Conservation (phyloP, 441 rosid genomes). For the Euphorbia schlechtendalii region DNA sequence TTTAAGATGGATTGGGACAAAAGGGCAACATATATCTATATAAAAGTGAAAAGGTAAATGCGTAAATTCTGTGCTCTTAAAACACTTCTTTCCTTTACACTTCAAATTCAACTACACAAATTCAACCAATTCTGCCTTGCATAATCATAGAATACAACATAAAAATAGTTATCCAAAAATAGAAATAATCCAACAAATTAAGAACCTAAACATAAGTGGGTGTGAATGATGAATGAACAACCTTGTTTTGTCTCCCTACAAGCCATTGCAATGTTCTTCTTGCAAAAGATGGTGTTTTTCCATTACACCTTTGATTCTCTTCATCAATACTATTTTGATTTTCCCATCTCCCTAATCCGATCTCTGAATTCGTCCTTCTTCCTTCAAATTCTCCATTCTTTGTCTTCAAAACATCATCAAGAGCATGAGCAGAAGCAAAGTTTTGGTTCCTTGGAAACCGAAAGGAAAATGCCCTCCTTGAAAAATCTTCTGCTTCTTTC, state of each 20-base stretch:
- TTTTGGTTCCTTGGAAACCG: slow-evolving; percentile 40
- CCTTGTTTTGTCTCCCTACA: slow-evolving; percentile 84
- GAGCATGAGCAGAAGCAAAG: slow-evolving; percentile 14
- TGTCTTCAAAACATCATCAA: slow-evolving; percentile 24
- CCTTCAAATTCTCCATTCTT: slow-evolving; percentile 19
- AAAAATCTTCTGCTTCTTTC: slow-evolving; percentile 30
- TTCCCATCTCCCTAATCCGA: slow-evolving; percentile 30
- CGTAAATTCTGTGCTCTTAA: slow-evolving; percentile 13
- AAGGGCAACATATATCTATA: background rate
- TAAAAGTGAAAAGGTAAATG: background rate
- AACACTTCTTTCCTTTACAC: slow-evolving; percentile 5
- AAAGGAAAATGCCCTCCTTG: slow-evolving; percentile 73
- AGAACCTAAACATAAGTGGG: slow-evolving; percentile 40
- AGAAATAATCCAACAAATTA: slow-evolving; percentile 22
- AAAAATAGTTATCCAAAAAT: slow-evolving; percentile 17
- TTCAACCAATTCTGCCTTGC: slow-evolving; percentile 26
- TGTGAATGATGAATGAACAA: slow-evolving; percentile 61
- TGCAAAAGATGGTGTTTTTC: slow-evolving; percentile 84
- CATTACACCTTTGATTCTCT: slow-evolving; percentile 38
- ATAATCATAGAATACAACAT: slow-evolving; percentile 16
- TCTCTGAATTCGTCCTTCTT: slow-evolving; percentile 30
- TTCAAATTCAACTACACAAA: slow-evolving; percentile 21
- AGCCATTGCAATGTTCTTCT: slow-evolving; percentile 91
- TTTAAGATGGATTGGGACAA: too few relatives aligned
- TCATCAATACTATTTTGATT: slow-evolving; percentile 39